Evolutionary conservation across 257 asterid species (phyloP).

Genomic region (Linderniella brevidens): DNA sequence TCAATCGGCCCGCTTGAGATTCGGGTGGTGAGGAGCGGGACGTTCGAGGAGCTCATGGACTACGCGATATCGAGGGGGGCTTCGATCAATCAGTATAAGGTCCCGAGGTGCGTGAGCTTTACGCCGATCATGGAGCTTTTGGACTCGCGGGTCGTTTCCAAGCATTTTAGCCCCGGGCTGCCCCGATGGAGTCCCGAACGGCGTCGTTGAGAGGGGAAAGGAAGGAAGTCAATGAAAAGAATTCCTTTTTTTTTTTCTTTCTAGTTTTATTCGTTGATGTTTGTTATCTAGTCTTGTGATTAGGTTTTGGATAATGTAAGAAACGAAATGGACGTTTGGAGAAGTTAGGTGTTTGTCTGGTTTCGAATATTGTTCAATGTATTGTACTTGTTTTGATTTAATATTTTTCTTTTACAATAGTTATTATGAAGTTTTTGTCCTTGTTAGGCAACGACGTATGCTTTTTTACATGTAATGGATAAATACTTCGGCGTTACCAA

Average conservation of each 20-base stretch:
- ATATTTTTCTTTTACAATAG: no score
- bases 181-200: constrained; percentile 82
- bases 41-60: constrained; percentile 92
- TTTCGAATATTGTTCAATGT: no score
- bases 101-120: constrained; percentile 75
- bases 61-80: constrained; percentile 95
- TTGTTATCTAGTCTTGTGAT: neutral
- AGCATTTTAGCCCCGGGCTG: constrained; percentile 72
- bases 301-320: no score
- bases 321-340: no score
- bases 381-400: no score
- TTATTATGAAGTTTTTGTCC: no score
- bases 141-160: constrained; percentile 70
- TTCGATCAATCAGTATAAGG: constrained; percentile 89
- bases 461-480: no score
- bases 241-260: neutral
- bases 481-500: no score
- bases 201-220: constrained; percentile 18
- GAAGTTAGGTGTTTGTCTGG: no score
- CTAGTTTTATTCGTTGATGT: neutral
- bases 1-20: constrained; percentile 90
- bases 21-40: constrained; percentile 72
- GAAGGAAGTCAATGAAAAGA: neutral
- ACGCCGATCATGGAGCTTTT: constrained; percentile 83
- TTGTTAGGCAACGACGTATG: no score